Evolutionary conservation across 805 yeast species (phyloP).

Genomic region (Wickerhamiella qilinensis): DNA sequence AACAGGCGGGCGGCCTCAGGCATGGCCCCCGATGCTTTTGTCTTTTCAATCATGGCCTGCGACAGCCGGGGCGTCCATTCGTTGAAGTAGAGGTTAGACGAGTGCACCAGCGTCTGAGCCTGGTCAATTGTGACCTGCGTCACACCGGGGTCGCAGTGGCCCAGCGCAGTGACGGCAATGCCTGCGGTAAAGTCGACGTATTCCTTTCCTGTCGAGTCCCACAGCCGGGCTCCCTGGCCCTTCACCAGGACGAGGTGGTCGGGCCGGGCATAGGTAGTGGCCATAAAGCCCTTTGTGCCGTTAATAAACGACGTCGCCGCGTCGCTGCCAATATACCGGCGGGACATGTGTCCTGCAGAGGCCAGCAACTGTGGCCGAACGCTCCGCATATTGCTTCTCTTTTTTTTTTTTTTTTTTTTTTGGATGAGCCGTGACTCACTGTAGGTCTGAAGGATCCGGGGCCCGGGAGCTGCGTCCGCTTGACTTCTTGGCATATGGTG

Average conservation of each 20-base stretch:
- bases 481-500: no score
- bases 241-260: constrained; percentile 48
- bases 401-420: no score
- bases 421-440: no score
- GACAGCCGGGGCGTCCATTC: constrained; percentile 71
- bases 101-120: constrained; percentile 55
- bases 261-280: constrained; percentile 25
- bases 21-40: constrained; percentile 67
- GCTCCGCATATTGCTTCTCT: no score
- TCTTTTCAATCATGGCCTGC: constrained; percentile 49
- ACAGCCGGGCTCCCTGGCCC: constrained; percentile 68
- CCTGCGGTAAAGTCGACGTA: constrained; percentile 91
- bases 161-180: constrained; percentile 90
- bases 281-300: constrained; percentile 13
- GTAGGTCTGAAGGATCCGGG: no score
- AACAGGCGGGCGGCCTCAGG: constrained; percentile 58
- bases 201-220: constrained; percentile 59
- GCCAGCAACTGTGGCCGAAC: no score
- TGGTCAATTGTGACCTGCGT: constrained; percentile 60
- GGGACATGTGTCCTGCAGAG: no score
- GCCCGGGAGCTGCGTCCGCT: no score
- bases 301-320: neutral
- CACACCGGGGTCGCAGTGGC: constrained; percentile 67
- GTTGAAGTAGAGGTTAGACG: constrained; percentile 76
- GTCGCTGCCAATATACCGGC: no score